Conservation (phyloP, 306 rosid species). For the Cotoneaster glaucophyllus region DNA sequence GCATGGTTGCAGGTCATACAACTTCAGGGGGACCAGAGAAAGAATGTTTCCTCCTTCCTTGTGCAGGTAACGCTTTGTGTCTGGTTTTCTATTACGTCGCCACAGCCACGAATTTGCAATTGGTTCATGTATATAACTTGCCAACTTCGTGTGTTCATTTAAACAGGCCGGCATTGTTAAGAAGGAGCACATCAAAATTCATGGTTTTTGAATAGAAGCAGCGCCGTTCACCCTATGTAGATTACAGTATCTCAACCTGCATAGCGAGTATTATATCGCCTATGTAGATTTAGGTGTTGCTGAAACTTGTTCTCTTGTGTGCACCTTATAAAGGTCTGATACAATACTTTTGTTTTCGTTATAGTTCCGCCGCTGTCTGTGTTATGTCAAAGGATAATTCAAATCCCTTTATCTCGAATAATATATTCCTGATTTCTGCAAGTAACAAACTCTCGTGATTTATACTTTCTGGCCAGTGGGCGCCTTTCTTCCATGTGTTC, state of each 20-base stretch:
- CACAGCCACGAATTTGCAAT: neutral
- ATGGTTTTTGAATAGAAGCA: constrained; percentile 34
- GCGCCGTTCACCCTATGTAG: constrained; percentile 3
- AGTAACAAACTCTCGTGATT: neutral
- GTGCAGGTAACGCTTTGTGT: constrained; percentile 25
- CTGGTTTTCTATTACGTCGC: too few relatives aligned
- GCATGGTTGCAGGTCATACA: constrained; percentile 32
- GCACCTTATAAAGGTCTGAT: constrained; percentile 5
- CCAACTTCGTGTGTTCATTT: neutral
- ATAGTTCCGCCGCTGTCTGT: constrained; percentile 14
- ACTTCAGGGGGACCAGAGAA: constrained; percentile 47
- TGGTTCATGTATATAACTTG: neutral
- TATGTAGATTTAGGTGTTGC: neutral
- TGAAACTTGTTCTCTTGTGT: constrained; percentile 10
- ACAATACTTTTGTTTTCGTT: neutral
- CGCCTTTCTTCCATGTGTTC: neutral
- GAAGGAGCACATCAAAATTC: constrained; percentile 45
- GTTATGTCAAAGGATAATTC: constrained; percentile 23
- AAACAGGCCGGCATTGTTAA: constrained; percentile 40
- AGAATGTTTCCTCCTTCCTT: constrained; percentile 43
- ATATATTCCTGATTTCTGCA: constrained; percentile 18
- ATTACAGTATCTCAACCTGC: neutral
- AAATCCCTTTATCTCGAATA: constrained; percentile 17
- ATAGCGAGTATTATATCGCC: neutral
- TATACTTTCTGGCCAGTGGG: neutral